These are phyloP conservation scores for Lepidium africanum DNA, from an alignment of 345 rosid genomes.

Conservation along the genomic window DNA sequence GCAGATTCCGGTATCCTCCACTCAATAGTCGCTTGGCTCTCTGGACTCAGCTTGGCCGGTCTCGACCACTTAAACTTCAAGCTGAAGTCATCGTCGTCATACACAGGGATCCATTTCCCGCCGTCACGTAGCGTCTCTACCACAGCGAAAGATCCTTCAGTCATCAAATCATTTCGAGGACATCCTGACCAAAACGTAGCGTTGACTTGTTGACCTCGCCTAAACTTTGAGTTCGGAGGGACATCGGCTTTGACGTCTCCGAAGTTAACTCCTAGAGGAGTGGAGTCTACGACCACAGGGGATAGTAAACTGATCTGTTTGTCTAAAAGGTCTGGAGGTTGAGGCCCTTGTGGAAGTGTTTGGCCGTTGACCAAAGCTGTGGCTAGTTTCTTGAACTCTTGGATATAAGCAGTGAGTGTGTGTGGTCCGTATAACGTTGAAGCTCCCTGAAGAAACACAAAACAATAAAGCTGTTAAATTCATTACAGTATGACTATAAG, in stretches of 20 bases:
- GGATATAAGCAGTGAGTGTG: conserved; percentile 73
- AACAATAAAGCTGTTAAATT: neutral
- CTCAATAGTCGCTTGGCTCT: conserved; percentile 60
- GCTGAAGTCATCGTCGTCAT: conserved; percentile 87
- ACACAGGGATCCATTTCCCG: conserved; percentile 60
- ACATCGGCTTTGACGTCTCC: conserved; percentile 70
- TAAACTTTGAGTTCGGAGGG: conserved; percentile 53
- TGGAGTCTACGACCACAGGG: conserved; percentile 61
- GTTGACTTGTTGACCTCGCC: conserved; percentile 44
- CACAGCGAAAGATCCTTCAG: conserved; percentile 76
- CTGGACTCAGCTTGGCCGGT: conserved; percentile 51
- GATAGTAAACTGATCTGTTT: conserved; percentile 67
- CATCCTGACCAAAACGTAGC: conserved; percentile 87
- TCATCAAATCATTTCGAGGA: conserved; percentile 85
- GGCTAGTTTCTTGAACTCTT: conserved; percentile 81
- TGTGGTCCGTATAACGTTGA: conserved; percentile 85
- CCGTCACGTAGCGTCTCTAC: conserved; percentile 57
- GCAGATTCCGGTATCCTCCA: conserved; percentile 69
- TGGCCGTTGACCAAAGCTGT: conserved; percentile 44
- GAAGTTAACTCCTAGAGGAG: conserved; percentile 50
- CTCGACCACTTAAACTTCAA: conserved; percentile 78
- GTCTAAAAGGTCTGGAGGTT: conserved; percentile 63
- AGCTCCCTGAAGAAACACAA: conserved; percentile 52
- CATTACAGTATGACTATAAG: neutral
- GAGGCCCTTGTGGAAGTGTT: conserved; percentile 45